Evolutionary conservation across 2,329 filamentous ascomycete genomes (phyloP).

Genomic region (Botrytis hyacinthi): DNA sequence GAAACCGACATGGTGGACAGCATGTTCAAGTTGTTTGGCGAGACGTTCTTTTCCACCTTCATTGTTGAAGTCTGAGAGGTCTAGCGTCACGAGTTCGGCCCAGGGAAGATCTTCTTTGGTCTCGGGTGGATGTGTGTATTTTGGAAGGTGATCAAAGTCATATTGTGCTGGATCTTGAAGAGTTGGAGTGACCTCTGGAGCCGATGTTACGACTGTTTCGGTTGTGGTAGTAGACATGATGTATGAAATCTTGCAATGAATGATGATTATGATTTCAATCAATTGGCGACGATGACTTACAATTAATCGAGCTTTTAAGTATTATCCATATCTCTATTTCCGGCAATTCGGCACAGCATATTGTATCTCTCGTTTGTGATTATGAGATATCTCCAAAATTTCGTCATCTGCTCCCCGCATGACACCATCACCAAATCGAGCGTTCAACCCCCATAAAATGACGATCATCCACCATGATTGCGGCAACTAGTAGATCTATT

Average conservation of each 20-base stretch:
- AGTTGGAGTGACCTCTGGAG: neutral
- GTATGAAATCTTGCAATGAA: neutral
- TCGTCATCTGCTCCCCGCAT: slow-evolving; percentile 28
- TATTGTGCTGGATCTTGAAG: slow-evolving; percentile 29
- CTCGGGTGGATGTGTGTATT: slow-evolving; percentile 47
- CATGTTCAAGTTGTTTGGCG: slow-evolving; percentile 52
- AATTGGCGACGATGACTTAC: neutral
- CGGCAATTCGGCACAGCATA: neutral
- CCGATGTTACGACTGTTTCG: slow-evolving; percentile 20
- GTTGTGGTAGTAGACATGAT: slow-evolving; percentile 28
- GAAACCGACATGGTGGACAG: slow-evolving; percentile 52
- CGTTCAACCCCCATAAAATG: neutral
- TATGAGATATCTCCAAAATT: slow-evolving; percentile 12
- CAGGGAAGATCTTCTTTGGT: slow-evolving; percentile 47
- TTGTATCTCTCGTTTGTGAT: neutral
- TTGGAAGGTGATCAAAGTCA: slow-evolving; percentile 38
- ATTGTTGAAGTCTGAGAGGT: slow-evolving; percentile 48
- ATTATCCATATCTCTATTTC: neutral
- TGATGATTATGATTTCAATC: neutral
- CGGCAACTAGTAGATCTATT: neutral
- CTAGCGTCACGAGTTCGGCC: slow-evolving; percentile 55
- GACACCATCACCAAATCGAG: slow-evolving; percentile 23
- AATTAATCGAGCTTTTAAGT: neutral
- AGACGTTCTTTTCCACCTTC: slow-evolving; percentile 51
- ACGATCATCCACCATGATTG: neutral